A percentile compares a stretch with the other conserved stretches of the same genome.
phyloP scores from a whole-genome alignment of 75 land plant genomes.

The Pinus tabuliformis region DNA sequence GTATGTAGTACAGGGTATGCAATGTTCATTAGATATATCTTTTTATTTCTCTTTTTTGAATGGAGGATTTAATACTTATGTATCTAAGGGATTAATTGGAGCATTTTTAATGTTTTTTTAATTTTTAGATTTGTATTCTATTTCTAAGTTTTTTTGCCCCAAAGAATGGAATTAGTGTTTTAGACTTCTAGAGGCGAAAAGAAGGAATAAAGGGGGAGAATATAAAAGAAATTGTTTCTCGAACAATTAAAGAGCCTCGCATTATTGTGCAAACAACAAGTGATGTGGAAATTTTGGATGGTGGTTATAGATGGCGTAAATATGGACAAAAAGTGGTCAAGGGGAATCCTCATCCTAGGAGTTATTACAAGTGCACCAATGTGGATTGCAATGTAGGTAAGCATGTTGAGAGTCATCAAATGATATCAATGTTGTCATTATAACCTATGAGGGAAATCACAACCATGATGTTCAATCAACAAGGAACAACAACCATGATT shows the following conservation, averaged over 20 bases:
- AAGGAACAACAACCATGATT: conserved; percentile 20
- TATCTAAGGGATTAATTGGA: no score
- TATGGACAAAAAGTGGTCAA: conserved; percentile 99
- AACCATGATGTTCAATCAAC: conserved; percentile 25
- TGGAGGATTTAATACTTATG: no score
- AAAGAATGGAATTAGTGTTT: no score
- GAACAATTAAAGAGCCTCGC: conserved; percentile 77
- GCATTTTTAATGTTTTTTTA: no score
- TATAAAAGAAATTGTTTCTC: conserved; percentile 22
- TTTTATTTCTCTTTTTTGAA: no score
- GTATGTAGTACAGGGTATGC: no score
- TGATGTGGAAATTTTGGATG: conserved; percentile 92
- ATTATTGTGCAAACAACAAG: conserved; percentile 95
- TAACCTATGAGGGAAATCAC: conserved; percentile 41
- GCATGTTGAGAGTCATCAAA: conserved; percentile 33
- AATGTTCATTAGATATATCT: no score
- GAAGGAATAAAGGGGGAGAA: conserved; percentile 31
- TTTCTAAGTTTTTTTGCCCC: no score
- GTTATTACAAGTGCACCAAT: conserved; percentile 36
- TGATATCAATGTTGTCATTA: conserved; percentile 20
- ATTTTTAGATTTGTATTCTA: no score
- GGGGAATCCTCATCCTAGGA: conserved; percentile 96
- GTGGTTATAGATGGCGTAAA: conserved; percentile 97
- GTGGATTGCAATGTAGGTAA: conserved; percentile 25
- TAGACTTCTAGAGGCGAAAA: background rate